Evolutionary conservation across 805 yeast species (phyloP), one percentile per base, ranked within the genome.

Genomic region (Saccharomycopsis lassenensis): DNA sequence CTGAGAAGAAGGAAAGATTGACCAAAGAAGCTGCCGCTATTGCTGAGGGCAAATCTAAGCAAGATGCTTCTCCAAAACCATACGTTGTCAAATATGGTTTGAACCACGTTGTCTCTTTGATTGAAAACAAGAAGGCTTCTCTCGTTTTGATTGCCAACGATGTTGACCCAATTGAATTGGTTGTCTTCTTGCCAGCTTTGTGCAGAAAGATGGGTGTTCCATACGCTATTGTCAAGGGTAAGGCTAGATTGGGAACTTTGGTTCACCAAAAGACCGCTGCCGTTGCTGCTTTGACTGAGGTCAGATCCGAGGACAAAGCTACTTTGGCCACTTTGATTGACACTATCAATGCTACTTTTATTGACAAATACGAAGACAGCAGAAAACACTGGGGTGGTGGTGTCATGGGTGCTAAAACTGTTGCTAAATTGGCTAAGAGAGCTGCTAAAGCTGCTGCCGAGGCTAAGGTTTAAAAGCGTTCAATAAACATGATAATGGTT

Each of bases 351-450:
- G 79, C 94, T 52, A 86, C 85, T 91, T 89, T 80, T 69, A 64
- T 67, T 56, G 94, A 83, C 62, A 84, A 85, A 70, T 84, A 79
- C 81, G 96, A 89, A 61, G 96, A 91, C 56, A 60, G 74, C 62
- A 89, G 93, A 77, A 86, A 84, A 72, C 94, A 85, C 80, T 89
- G 98, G 98, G 97, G 97, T 76, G 98, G 98, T 76, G 98, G 98
- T 76, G 62, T 85, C 67, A 71, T 91, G 76, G 95, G 97, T 67
- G 70, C 81, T 56, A 91, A 89, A 75, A 85, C 96, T 59, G 74
- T 73, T 58, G 91, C 77, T 60, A 84, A 80, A 73, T 61, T 65
- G 49, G 87, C 74, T 55, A 84, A 82, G 78, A 77, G 65, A 59
- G 78, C 75, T 54, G 52, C 68, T 53, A 49, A 42, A 36, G 50